Conservation (phyloP, 192 early-diverging fungal genomes). For the Phycomyces nitens region DNA sequence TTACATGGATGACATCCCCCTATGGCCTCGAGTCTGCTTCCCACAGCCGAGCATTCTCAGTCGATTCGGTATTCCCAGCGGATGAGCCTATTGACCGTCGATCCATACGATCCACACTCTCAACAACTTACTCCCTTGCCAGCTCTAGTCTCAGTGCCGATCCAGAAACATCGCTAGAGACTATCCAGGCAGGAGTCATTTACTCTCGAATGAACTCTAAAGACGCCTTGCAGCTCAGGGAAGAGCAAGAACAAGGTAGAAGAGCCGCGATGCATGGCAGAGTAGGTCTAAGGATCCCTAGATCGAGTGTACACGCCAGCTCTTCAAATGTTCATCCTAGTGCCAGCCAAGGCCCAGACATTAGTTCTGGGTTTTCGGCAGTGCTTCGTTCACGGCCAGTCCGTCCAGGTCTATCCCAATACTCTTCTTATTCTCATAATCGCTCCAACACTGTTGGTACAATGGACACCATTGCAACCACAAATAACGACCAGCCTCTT, state of each 20-base stretch:
- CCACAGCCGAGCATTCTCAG: background rate
- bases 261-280: background rate
- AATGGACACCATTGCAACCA: background rate
- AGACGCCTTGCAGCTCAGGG: background rate
- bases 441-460: background rate
- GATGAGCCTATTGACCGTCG: background rate
- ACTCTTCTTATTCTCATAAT: background rate
- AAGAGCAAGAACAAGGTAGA: background rate
- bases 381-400: too few species aligned
- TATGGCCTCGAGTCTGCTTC: too few species aligned
- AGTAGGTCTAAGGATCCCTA: background rate
- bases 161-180: conserved; percentile 15
- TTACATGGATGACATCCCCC: conserved; percentile 4
- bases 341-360: too few species aligned
- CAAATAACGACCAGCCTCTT: background rate
- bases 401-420: background rate
- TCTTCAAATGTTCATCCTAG: too few species aligned
- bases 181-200: background rate
- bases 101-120: conserved; percentile 7
- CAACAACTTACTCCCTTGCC: background rate
- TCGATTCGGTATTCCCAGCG: conserved; percentile 1
- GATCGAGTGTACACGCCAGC: background rate
- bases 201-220: too few species aligned
- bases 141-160: conserved; percentile 11
- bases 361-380: too few species aligned